phyloP scores from a whole-genome alignment of 768 basidiomycete genomes.

The Trametes villosa region DNA sequence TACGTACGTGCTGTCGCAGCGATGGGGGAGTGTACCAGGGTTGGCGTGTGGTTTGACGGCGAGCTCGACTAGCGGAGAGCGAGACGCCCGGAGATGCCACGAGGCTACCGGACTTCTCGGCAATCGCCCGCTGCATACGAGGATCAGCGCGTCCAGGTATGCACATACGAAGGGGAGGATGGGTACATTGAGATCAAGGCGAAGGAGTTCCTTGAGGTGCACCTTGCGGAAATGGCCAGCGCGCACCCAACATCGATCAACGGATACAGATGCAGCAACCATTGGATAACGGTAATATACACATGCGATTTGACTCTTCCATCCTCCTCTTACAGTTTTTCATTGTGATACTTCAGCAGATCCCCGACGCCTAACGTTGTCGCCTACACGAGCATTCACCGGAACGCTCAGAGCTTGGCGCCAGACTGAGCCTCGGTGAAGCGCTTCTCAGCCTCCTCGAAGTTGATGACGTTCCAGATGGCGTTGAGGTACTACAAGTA shows the following conservation, averaged over 20 bases:
- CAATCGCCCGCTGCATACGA: too few species aligned
- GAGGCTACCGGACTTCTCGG: neutral
- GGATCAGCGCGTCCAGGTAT: too few species aligned
- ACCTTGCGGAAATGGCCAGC: too few species aligned
- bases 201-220: too few species aligned
- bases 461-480: slow-evolving; percentile 75
- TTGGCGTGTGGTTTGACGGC: neutral
- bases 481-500: slow-evolving; percentile 77
- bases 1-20: neutral
- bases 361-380: neutral
- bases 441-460: slow-evolving; percentile 76
- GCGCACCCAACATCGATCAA: neutral
- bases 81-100: too few species aligned
- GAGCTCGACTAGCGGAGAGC: too few species aligned
- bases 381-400: neutral
- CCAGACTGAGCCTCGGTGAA: slow-evolving; percentile 47
- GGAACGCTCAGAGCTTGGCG: slow-evolving; percentile 42
- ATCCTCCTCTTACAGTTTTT: slow-evolving; percentile 13
- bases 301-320: slow-evolving; percentile 15
- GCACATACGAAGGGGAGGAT: too few species aligned
- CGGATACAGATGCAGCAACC: slow-evolving; percentile 14
- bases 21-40: too few species aligned
- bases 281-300: slow-evolving; percentile 17
- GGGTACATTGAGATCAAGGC: too few species aligned
- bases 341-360: neutral